Conservation (phyloP, 2,329 filamentous ascomycete species). For the Drechslerella dactyloides region DNA sequence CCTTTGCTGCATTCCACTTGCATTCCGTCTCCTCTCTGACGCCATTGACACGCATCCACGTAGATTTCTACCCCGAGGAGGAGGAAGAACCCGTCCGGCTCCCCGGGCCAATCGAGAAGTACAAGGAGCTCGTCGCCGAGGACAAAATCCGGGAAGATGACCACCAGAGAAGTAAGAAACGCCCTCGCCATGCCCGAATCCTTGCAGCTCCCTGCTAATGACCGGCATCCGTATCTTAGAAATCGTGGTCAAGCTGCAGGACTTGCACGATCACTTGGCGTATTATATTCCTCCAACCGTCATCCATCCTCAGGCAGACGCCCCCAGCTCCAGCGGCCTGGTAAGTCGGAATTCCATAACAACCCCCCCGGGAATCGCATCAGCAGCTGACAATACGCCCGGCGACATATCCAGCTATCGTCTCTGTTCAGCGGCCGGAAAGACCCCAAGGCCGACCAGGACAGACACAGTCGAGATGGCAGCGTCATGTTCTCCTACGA, state of each 20-base stretch:
- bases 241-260: conserved; percentile 86
- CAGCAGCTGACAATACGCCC: not conserved
- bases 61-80: conserved; percentile 40
- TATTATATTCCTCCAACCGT: conserved; percentile 76
- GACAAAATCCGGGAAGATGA: conserved; percentile 83
- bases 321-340: conserved; percentile 56
- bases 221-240: conserved; percentile 61
- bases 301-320: conserved; percentile 76
- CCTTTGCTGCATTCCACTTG: not conserved
- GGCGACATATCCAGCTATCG: conserved; percentile 20
- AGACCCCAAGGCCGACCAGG: conserved; percentile 60
- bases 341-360: conserved; percentile 14
- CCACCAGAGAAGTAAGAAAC: conserved; percentile 80
- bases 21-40: not conserved
- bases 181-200: not conserved
- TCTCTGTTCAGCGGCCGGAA: conserved; percentile 70
- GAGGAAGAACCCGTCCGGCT: conserved; percentile 6
- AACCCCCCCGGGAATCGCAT: not conserved
- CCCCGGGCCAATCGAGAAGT: conserved; percentile 80
- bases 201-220: not conserved
- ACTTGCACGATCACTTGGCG: conserved; percentile 81
- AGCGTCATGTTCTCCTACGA: conserved; percentile 60
- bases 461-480: conserved; percentile 59
- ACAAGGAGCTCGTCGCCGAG: conserved; percentile 77
- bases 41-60: not conserved